phyloP scores from a whole-genome alignment of 2,329 filamentous ascomycete species.

The Clonostachys solani region DNA sequence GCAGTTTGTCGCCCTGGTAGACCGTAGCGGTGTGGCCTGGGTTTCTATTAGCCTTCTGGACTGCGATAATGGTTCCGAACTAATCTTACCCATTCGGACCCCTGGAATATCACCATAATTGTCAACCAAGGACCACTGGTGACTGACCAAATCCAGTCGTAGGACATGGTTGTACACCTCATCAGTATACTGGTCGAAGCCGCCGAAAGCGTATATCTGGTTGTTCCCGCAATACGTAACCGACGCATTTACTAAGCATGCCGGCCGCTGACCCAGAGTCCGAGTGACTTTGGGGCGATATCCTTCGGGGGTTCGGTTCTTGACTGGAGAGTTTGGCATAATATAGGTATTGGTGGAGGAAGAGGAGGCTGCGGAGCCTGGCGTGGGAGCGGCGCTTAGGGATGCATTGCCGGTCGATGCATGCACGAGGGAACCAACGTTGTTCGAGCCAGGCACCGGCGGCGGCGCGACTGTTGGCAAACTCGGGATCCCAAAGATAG shows the following conservation, averaged over 20 bases:
- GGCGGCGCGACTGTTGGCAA: slow-evolving; percentile 9
- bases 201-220: slow-evolving; percentile 95
- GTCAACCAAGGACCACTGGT: slow-evolving; percentile 93
- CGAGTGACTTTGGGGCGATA: slow-evolving; percentile 83
- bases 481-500: slow-evolving; percentile 6
- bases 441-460: neutral
- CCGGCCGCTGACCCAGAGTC: slow-evolving; percentile 76
- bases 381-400: neutral
- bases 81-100: slow-evolving; percentile 82
- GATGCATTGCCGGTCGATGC: neutral
- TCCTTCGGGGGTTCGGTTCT: slow-evolving; percentile 63
- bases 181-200: slow-evolving; percentile 98
- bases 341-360: slow-evolving; percentile 76
- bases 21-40: slow-evolving; percentile 92
- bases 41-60: neutral
- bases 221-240: slow-evolving; percentile 99
- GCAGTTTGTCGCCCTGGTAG: slow-evolving; percentile 89
- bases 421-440: neutral
- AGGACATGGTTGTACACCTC: slow-evolving; percentile 99
- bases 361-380: slow-evolving; percentile 20
- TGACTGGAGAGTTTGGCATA: slow-evolving; percentile 81
- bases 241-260: slow-evolving; percentile 94
- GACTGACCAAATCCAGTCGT: slow-evolving; percentile 77
- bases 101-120: slow-evolving; percentile 98
- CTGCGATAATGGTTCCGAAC: neutral